Evolutionary conservation across 805 yeast species (phyloP).

Genomic region (Starmerella lactis-condensi): DNA sequence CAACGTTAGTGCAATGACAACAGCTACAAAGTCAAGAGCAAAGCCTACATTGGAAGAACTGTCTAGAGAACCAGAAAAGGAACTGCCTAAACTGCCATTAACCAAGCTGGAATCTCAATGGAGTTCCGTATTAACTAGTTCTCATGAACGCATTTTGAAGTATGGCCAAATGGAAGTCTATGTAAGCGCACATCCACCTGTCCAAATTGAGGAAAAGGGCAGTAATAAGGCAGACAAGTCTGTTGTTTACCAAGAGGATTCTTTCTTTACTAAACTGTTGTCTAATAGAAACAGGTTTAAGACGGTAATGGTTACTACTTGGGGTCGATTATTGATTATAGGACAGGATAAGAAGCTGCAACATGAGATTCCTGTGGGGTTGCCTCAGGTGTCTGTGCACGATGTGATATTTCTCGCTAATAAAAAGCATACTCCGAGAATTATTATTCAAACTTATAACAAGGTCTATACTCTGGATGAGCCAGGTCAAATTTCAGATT

Average conservation of each 20-base stretch:
- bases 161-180: slow-evolving; percentile 26
- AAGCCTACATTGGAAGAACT: background rate
- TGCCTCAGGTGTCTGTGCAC: slow-evolving; percentile 21
- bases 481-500: slow-evolving; percentile 18
- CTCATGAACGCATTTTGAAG: slow-evolving; percentile 32
- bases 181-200: slow-evolving; percentile 14
- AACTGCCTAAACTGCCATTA: slow-evolving; percentile 23
- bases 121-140: slow-evolving; percentile 26
- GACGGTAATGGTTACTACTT: slow-evolving; percentile 22
- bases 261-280: slow-evolving; percentile 20
- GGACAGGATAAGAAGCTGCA: slow-evolving; percentile 20
- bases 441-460: slow-evolving; percentile 22
- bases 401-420: slow-evolving; percentile 20
- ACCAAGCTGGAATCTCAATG: slow-evolving; percentile 33
- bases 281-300: slow-evolving; percentile 14
- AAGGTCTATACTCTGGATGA: slow-evolving; percentile 22
- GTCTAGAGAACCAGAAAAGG: background rate
- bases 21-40: background rate
- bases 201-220: background rate
- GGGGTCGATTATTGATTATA: slow-evolving; percentile 21
- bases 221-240: background rate
- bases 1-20: slow-evolving; percentile 1
- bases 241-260: slow-evolving; percentile 7
- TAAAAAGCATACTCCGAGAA: slow-evolving; percentile 12
- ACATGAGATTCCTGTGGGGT: slow-evolving; percentile 21